These are phyloP conservation scores for Cyamopsis tetragonoloba DNA, from an alignment of 306 rosid species.

Conservation along the genomic window DNA sequence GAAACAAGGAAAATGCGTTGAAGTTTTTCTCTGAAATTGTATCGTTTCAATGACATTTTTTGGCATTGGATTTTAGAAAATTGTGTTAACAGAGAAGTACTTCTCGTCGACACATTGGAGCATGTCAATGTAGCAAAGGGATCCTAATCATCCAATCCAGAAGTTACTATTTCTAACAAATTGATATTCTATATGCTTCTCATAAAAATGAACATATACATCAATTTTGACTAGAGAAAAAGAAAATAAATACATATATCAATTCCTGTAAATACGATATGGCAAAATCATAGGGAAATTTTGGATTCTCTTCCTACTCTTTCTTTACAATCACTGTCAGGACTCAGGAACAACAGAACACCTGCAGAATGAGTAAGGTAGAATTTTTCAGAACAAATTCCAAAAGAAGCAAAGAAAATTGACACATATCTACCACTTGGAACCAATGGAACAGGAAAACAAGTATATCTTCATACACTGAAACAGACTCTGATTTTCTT, in stretches of 20 bases:
- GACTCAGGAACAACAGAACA: slow-evolving; percentile 45
- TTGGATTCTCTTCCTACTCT: slow-evolving; percentile 8
- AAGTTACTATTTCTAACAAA: slow-evolving; percentile 4
- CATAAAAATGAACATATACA: slow-evolving; percentile 21
- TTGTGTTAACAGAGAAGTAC: not conserved
- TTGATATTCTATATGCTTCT: slow-evolving; percentile 8
- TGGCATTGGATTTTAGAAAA: not conserved
- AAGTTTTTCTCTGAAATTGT: not conserved
- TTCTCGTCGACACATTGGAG: no score
- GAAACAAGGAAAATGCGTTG: not conserved
- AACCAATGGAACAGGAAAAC: slow-evolving; percentile 30
- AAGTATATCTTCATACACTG: slow-evolving; percentile 25
- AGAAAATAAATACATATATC: not conserved
- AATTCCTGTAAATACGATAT: slow-evolving; percentile 13
- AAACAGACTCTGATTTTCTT: slow-evolving; percentile 31
- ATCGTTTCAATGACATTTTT: not conserved
- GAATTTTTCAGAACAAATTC: not conserved
- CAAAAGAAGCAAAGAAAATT: not conserved
- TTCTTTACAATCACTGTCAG: slow-evolving; percentile 19
- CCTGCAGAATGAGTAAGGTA: slow-evolving; percentile 29
- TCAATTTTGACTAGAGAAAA: slow-evolving; percentile 1
- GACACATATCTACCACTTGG: not conserved
- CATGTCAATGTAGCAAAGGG: not conserved
- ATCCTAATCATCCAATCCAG: no score
- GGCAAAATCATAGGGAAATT: not conserved